Evolutionary conservation across 192 early-diverging fungal species (phyloP), one percentile per base, ranked within the genome.

Genomic region (Rhizoclosmatium sp.): DNA sequence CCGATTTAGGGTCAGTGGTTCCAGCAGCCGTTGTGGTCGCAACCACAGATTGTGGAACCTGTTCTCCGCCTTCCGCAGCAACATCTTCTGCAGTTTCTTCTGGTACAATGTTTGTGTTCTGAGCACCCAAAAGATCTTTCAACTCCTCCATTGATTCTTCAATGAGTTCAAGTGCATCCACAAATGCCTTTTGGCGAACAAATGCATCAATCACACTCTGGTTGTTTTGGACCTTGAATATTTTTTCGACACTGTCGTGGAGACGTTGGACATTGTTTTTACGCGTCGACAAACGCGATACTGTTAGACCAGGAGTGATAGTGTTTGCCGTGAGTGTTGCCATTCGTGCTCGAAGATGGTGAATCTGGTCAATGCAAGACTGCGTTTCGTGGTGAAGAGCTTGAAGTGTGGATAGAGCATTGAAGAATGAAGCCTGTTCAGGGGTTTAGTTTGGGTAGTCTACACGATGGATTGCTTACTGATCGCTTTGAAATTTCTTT

Each of bases 401-500:
- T 82, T 99, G 94, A 48, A 99, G 86, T 71, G 96, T 98, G 4
- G 93, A 92, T 9, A 99, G 84, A 0, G 98, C 97, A 44, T 93
- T 92, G 81, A 99, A 99, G 78, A 99, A 99, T 0, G 97, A 96
- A 7, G 92, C 90, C 69, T 71, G 51, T 58, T 41, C 7, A 31
- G 31, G 31, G 31, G 31, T 31, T 31, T 31, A 31, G 31, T 31
- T 31, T 31, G 0, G 31, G 31, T 31, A 31, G n/a, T 31, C 31
- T 31, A 31, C 31, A 31, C n/a, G 5, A 64, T 4, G 61, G 31
- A 5, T 31, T 31, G 31, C 31, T 31, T n/a, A 71, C 69, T n/a
- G 95, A 97, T 39, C 97, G 85, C 31, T 92, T 89, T 46, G 96
- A 96, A 56, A 99, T 99, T 80, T 99, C 98, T 59, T 92, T 93